These are phyloP conservation scores for Lasiodiplodia citricola DNA, from an alignment of 2,329 filamentous ascomycete species.

Conservation along the genomic window DNA sequence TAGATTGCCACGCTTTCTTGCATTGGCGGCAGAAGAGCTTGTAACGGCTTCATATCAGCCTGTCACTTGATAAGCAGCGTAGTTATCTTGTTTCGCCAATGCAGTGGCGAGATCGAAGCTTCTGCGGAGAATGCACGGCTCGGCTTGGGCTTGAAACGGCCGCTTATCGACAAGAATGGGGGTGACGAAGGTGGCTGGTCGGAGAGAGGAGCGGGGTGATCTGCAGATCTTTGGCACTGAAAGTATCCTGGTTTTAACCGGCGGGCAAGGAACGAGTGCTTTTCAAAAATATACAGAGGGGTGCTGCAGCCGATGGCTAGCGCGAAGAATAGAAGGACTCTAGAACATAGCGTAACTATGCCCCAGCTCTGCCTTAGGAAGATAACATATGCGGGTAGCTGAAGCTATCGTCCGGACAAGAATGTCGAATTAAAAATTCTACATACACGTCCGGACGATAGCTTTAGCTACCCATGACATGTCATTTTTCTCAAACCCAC, in stretches of 20 bases:
- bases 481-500: no score
- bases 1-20: slow-evolving; percentile 4
- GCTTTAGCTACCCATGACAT: no score
- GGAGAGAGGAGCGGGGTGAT: slow-evolving; percentile 1
- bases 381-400: no score
- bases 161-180: slow-evolving; percentile 21
- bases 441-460: no score
- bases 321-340: no score
- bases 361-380: no score
- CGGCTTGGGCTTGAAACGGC: slow-evolving; percentile 10
- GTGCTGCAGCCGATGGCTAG: no score
- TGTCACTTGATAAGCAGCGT: slow-evolving; percentile 5
- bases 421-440: no score
- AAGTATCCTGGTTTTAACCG: not conserved
- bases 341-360: no score
- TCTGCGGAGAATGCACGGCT: slow-evolving; percentile 2
- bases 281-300: no score
- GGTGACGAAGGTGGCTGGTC: not conserved
- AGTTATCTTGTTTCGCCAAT: not conserved
- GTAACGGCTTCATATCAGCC: not conserved
- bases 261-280: no score
- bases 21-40: slow-evolving; percentile 6
- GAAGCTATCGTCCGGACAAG: no score
- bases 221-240: not conserved
- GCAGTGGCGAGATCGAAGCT: slow-evolving; percentile 8